Evolutionary conservation across 106 monocot species (phyloP), one percentile per base, ranked within the genome.

Genomic region (Dendrobium catenatum): DNA sequence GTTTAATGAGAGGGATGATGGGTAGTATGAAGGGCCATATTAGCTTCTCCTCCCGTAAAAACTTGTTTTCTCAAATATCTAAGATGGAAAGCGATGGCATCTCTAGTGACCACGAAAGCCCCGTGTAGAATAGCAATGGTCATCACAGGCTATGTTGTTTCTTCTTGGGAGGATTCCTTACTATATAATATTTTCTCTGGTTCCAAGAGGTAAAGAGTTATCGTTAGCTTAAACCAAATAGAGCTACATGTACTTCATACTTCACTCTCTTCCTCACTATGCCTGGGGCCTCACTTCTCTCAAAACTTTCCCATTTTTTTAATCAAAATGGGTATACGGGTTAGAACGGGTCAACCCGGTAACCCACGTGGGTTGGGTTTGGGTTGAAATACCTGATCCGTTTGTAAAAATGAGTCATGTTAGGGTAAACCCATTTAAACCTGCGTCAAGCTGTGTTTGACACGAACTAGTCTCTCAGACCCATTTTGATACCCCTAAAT

Each of bases 21-120:
- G 76, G 66, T 2, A 77, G 89, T 2, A 68, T 81, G 51, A 92
- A 90, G 80, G 80, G 86, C 20, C 95, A 93, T 76, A 49, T 95
- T 10, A 95, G 86, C 85, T 93, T 93, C 85, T 86, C 89, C 6
- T 92, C 95, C 17, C 79, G 91, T 58, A 93, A 95, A 40, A 82
- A 80, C 24, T 90, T 90, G 11, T 27, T 95, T 85, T 88, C 95
- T 4, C 93, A 89, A 78, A 93, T 95, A 79, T 91, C 93, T 0
- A 91, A 91, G 78, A 81, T 84, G 31, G 92, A 75, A 5, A 88
- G 84, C 37, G 91, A 89, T 40, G 83, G 77, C 20, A 59, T 90
- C 87, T 86, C 90, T 5, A 86, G 89, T 31, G 85, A 87, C 0
- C 80, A 68, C 51, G 64, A 66, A 16, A 10, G 59, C 13, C 68